Evolutionary conservation across 140 eudicot species (phyloP).

Genomic region (Anethum foeniculum): DNA sequence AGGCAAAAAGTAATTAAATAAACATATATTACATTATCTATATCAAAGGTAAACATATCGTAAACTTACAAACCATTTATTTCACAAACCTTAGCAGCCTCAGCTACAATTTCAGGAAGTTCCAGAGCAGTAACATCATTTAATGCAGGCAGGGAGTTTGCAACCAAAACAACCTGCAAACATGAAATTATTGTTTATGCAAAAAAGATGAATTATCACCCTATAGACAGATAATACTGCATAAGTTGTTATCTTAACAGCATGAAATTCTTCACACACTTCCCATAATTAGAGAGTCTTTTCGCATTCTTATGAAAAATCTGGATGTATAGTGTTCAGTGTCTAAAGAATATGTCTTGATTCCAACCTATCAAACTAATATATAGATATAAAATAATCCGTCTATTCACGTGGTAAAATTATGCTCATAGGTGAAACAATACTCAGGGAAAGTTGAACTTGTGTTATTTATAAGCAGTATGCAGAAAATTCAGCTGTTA

Average conservation of each 20-base stretch:
- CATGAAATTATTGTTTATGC: not conserved
- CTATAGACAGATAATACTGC: not conserved
- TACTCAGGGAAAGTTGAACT: not conserved
- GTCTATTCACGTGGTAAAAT: not conserved
- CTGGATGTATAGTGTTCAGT: not conserved
- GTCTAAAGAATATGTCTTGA: not conserved
- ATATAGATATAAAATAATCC: not conserved
- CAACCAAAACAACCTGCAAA: conserved; percentile 87
- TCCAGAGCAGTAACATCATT: conserved; percentile 94
- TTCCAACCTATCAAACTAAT: not conserved
- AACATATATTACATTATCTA: conserved; percentile 7
- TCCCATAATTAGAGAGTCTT: no score
- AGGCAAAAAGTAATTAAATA: not conserved
- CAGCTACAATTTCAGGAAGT: conserved; percentile 92
- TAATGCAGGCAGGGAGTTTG: conserved; percentile 91
- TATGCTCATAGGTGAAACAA: not conserved
- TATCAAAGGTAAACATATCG: conserved; percentile 1
- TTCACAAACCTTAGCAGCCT: conserved; percentile 83
- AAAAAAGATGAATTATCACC: not conserved
- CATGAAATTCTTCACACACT: not conserved
- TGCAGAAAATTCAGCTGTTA: not conserved
- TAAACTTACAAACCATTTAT: not conserved
- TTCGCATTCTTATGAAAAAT: no score
- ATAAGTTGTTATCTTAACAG: not conserved
- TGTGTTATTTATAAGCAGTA: not conserved